phyloP scores from a whole-genome alignment of 768 basidiomycete genomes.

The Tricholomella constricta region DNA sequence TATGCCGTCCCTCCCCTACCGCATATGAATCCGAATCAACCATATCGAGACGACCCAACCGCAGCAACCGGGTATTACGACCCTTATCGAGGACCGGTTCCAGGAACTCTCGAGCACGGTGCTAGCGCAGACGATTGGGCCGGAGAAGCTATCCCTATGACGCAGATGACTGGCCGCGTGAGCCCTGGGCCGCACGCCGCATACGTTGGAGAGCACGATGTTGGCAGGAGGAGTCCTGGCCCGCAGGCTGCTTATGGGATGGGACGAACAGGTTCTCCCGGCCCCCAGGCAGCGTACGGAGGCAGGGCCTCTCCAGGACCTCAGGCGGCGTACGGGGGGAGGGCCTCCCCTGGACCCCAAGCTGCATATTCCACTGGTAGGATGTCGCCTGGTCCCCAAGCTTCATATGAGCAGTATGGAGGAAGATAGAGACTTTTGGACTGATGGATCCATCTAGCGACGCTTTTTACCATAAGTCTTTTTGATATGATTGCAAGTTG shows the following conservation, averaged over 20 bases:
- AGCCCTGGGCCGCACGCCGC: slow-evolving; percentile 41
- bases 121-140: slow-evolving; percentile 37
- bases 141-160: slow-evolving; percentile 76
- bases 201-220: slow-evolving; percentile 36
- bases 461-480: slow-evolving; percentile 6
- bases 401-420: slow-evolving; percentile 32
- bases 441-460: slow-evolving; percentile 5
- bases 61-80: slow-evolving; percentile 62
- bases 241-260: slow-evolving; percentile 31
- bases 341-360: slow-evolving; percentile 44
- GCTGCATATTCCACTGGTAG: slow-evolving; percentile 38
- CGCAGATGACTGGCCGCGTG: slow-evolving; percentile 48
- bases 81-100: slow-evolving; percentile 79
- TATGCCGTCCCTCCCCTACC: slow-evolving; percentile 85
- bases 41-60: slow-evolving; percentile 73
- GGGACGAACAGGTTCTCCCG: slow-evolving; percentile 46
- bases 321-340: slow-evolving; percentile 33
- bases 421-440: slow-evolving; percentile 9
- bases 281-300: slow-evolving; percentile 47
- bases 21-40: slow-evolving; percentile 75
- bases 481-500: slow-evolving; percentile 12
- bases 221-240: slow-evolving; percentile 39
- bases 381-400: slow-evolving; percentile 49
- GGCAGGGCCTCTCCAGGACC: slow-evolving; percentile 36
- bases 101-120: slow-evolving; percentile 61